Percentiles rank a stretch among this genome's conserved stretches.
phyloP scores from a whole-genome alignment of 495 filamentous ascomycete genomes.

The Hypoxylon crocopeplum region DNA sequence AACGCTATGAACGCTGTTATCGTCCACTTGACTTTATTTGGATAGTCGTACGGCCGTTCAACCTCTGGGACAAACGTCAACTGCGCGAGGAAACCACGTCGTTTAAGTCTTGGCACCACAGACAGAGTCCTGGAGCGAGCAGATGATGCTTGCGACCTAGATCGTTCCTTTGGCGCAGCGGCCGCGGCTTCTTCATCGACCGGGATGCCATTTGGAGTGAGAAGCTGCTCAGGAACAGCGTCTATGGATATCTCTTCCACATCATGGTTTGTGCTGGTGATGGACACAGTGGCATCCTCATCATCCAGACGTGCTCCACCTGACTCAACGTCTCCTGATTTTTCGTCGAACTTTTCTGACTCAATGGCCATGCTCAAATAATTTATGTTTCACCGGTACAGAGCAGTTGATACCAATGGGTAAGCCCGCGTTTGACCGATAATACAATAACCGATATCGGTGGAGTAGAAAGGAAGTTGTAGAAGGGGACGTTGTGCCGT shows the following conservation, averaged over 20 bases:
- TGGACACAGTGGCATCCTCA: constrained; percentile 18
- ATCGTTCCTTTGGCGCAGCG: constrained; percentile 12
- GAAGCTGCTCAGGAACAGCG: constrained; percentile 12
- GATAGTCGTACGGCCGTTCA: constrained; percentile 75
- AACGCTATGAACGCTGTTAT: constrained; percentile 82
- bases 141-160: constrained; percentile 46
- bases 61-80: constrained; percentile 84
- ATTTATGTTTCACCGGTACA: neutral
- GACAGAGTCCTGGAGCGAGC: constrained; percentile 46
- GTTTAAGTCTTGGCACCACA: constrained; percentile 68
- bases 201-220: constrained; percentile 21
- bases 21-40: constrained; percentile 77
- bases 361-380: constrained; percentile 14
- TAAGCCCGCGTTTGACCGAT: neutral
- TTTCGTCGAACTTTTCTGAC: constrained; percentile 28
- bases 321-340: constrained; percentile 1
- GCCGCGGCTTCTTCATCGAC: constrained; percentile 29
- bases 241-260: constrained; percentile 24
- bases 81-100: constrained; percentile 77
- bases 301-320: constrained; percentile 4
- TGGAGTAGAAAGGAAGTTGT: neutral
- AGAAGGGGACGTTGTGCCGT: no score
- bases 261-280: constrained; percentile 10
- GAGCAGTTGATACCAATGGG: neutral
- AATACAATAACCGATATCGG: constrained; percentile 24